Base-by-base conservation (phyloP, 805 yeast species). In the Huiozyma sinensis region DNA sequence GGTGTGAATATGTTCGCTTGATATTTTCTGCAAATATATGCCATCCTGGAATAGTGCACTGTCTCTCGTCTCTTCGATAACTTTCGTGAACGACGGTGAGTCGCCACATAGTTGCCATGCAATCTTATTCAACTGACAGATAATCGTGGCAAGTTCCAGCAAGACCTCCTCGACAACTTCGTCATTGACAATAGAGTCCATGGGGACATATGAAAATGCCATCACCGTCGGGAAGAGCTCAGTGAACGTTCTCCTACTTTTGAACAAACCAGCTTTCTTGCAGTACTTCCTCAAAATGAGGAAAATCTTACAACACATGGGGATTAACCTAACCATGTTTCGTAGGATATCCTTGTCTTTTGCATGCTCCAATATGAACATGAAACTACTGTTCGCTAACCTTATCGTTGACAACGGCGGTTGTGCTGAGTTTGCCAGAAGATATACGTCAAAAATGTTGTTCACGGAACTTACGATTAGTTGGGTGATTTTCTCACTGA, bases 161-260 rank as follows among this genome's bases (percentile, higher is more conserved):
- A 86, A 64, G 3, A 82, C 69, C 57, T 87, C 96, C 28, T 79
- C 85, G 45, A 83, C 68, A 1, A 71, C 66, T 50, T 79, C 83
- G 48, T 81, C 84, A 49, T 77, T 76, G 13, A 84, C 83, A 38
- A 79, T 69, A 0, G 94, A 81, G 56, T 87, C 95, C 50, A 83
- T 74, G 0, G 89, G 77, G 30, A 70, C 55, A 37, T 77, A 80
- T 40, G 65, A 64, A 55, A 81, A 80, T 12, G 95, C 95, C 54
- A 73, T 76, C 11, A 64, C 60, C 29, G 70, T 68, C 7, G 92
- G 95, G 66, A 86, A 88, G 36, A 85, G 63, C 28, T 69, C 71
- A 0, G 86, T 79, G 55, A 80, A 83, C 0, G 77, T 71, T 64
- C 86, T 73, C 62, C 75, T 79, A 33, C 79, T 74, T 46, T 70